Evolutionary conservation across 2,329 filamentous ascomycete species (phyloP), one percentile per base, ranked within the genome.

Genomic region (Pezicula rhizophila): DNA sequence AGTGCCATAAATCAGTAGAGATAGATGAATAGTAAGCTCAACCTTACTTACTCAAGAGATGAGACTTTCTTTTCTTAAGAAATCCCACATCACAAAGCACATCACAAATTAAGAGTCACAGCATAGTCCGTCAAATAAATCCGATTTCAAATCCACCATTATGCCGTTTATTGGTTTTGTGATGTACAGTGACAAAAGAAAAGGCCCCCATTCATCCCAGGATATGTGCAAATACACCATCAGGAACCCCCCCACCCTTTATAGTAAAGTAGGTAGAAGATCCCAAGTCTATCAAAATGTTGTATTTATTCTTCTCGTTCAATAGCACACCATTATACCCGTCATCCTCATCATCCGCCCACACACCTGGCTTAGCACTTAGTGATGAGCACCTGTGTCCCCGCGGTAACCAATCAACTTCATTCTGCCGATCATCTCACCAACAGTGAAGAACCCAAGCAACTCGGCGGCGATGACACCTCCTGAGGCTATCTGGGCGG

Each of bases 381-480:
- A 80, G 69, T 84, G 78, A 57, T 75, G 73, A 60, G 77, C 77
- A 55, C 69, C 69, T 56, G 68, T 66, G 67, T 87, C 81, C 66
- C 87, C 87, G 70, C 79, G 80, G 79, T 99, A 99, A 57, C 93
- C 93, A 61, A 99, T 78, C 61, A 99, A 70, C 86, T 99, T 97
- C 75, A 93, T 82, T 65, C 91, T 82, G 64, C 93, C 93, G 64
- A 99, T 84, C 70, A 99, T 97, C 79, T 97, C 91, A 57, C 93
- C 93, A 48, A 97, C 82, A 53, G 91, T 95, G 80, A 97, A 99
- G 81, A 99, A 99, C 53, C 93, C 93, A 59, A 99, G 73, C 45
- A 89, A 79, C 75, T 99, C 92, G 49, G 91, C 91, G 42, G 78
- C 72, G 54, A 96, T 75, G 52, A 99, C 87, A 60, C 87, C 88